Evolutionary conservation across 768 basidiomycete species (phyloP).

Genomic region (Pleurotus giganteus): DNA sequence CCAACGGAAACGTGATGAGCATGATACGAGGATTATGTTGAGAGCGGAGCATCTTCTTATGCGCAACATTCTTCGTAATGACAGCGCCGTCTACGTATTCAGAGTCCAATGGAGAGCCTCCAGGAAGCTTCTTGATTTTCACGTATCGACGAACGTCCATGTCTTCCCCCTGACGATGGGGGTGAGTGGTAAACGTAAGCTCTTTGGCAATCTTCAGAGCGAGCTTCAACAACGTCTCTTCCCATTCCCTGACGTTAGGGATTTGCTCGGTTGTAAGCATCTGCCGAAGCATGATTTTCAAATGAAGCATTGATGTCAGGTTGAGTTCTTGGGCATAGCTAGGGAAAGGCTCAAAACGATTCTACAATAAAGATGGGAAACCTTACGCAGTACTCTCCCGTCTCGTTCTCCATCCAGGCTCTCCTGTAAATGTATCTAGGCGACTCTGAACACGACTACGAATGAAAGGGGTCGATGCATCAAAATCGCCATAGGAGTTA

Average conservation of each 20-base stretch:
- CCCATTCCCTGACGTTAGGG: conserved; percentile 85
- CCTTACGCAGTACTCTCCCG: conserved; percentile 88
- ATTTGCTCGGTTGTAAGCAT: conserved; percentile 82
- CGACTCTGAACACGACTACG: conserved; percentile 83
- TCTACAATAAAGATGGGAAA: conserved; percentile 8
- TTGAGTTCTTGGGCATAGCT: conserved; percentile 87
- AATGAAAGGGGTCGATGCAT: conserved; percentile 73
- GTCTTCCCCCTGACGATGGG: conserved; percentile 81
- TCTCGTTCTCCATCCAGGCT: conserved; percentile 83
- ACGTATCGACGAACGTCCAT: conserved; percentile 96
- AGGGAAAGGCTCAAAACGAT: conserved; percentile 8
- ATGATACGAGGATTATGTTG: conserved; percentile 90
- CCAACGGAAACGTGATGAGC: conserved; percentile 93
- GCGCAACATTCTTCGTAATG: conserved; percentile 96
- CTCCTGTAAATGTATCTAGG: conserved; percentile 53
- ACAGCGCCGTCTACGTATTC: conserved; percentile 97
- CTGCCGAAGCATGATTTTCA: conserved; percentile 89
- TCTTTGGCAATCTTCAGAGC: conserved; percentile 86
- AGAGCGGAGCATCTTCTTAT: conserved; percentile 87
- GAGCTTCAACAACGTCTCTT: conserved; percentile 75
- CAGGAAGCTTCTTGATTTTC: conserved; percentile 98
- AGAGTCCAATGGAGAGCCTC: conserved; percentile 87
- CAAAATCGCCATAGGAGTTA: conserved; percentile 71
- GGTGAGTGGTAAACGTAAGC: conserved; percentile 68
- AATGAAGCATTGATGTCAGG: conserved; percentile 81